phyloP scores from a whole-genome alignment of 192 early-diverging fungal genomes.

The Dissophora ornata region DNA sequence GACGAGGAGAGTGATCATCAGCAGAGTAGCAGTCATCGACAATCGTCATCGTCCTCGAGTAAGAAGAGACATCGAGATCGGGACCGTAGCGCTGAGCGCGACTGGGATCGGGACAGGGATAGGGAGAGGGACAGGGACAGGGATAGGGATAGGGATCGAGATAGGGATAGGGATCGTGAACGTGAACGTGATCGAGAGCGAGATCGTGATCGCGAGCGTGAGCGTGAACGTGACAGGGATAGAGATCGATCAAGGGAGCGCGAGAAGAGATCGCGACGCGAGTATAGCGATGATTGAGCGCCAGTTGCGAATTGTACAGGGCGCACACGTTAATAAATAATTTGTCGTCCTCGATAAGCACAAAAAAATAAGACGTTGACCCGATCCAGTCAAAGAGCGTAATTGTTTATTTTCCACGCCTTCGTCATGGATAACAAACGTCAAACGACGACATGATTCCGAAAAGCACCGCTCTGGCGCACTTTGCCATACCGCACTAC shows the following conservation, averaged over 20 bases:
- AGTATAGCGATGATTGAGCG: slow-evolving; percentile 5
- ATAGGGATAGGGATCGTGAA: slow-evolving; percentile 25
- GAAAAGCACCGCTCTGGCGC: too few relatives aligned
- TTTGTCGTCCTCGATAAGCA: too few relatives aligned
- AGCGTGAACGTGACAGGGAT: slow-evolving; percentile 20
- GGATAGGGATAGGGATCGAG: slow-evolving; percentile 24
- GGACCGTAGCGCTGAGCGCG: neutral
- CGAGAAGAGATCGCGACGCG: slow-evolving; percentile 12
- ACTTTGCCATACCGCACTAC: too few relatives aligned
- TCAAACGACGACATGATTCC: too few relatives aligned
- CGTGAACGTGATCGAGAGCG: slow-evolving; percentile 23
- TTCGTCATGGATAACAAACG: too few relatives aligned
- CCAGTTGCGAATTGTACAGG: too few relatives aligned
- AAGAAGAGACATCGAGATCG: slow-evolving; percentile 21
- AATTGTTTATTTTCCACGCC: too few relatives aligned
- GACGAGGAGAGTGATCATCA: slow-evolving; percentile 15
- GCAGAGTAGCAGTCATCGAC: neutral
- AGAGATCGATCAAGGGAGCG: slow-evolving; percentile 16
- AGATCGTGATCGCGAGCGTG: slow-evolving; percentile 28
- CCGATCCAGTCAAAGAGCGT: too few relatives aligned
- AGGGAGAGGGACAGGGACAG: slow-evolving; percentile 15
- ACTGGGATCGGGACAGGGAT: slow-evolving; percentile 17
- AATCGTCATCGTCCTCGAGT: slow-evolving; percentile 6
- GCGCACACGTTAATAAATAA: too few relatives aligned
- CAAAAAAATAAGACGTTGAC: too few relatives aligned